Evolutionary conservation across 768 basidiomycete species (phyloP).

Genomic region (Rhizopogon vesiculosus): DNA sequence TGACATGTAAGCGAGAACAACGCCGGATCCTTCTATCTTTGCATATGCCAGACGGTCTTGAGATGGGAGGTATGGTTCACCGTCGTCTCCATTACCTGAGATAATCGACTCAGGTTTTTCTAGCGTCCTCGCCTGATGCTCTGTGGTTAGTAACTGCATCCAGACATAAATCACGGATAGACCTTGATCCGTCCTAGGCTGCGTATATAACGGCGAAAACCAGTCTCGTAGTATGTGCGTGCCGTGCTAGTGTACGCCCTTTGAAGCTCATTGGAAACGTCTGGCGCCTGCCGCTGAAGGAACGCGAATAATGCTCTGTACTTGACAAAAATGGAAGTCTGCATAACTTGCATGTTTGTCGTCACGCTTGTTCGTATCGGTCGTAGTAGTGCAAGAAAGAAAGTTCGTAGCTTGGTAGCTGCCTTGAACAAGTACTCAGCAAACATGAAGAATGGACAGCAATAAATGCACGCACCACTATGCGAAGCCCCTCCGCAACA

Average conservation of each 20-base stretch:
- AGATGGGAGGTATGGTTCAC: constrained; percentile 37
- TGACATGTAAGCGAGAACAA: constrained; percentile 82
- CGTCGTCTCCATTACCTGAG: constrained; percentile 36
- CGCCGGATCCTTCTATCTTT: constrained; percentile 74
- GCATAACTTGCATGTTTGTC: constrained; percentile 90
- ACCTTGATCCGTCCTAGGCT: constrained; percentile 80
- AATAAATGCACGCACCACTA: constrained; percentile 60
- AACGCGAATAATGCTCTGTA: constrained; percentile 81
- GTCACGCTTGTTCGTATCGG: constrained; percentile 81
- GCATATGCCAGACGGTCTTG: constrained; percentile 59
- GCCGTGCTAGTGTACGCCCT: constrained; percentile 80
- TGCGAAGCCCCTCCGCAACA: constrained; percentile 80
- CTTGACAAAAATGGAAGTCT: constrained; percentile 82
- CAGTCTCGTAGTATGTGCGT: constrained; percentile 93
- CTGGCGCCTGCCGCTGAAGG: constrained; percentile 74
- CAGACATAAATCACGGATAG: constrained; percentile 5
- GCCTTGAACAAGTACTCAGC: constrained; percentile 48
- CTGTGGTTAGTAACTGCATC: not conserved
- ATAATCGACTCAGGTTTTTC: constrained; percentile 72
- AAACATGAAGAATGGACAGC: not conserved
- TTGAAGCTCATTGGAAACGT: constrained; percentile 83
- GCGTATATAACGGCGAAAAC: constrained; percentile 84
- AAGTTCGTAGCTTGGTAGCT: constrained; percentile 80
- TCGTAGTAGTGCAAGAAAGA: constrained; percentile 80
- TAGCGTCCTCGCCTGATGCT: constrained; percentile 50